Evolutionary conservation across 768 basidiomycete genomes (phyloP).

Genomic region (Leccinum rimulosum): DNA sequence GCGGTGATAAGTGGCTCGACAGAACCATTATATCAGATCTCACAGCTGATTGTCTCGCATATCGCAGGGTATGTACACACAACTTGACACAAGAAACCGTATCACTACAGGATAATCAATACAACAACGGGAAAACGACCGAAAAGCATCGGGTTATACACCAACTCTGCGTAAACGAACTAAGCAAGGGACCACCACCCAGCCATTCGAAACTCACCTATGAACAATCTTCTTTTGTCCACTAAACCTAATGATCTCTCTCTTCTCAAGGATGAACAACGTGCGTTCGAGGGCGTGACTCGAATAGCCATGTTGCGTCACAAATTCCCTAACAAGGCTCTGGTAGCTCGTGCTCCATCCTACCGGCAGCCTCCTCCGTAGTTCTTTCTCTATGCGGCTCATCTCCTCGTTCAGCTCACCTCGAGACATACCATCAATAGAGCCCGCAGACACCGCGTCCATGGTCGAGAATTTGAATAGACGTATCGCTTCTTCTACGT

Average conservation of each 20-base stretch:
- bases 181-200: not conserved
- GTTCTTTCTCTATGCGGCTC: conserved; percentile 82
- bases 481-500: conserved; percentile 97
- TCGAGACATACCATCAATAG: conserved; percentile 88
- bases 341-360: conserved; percentile 98
- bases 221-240: conserved; percentile 57
- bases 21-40: not conserved
- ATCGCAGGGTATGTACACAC: not conserved
- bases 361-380: conserved; percentile 78
- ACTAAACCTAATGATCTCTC: conserved; percentile 86
- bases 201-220: conserved; percentile 29
- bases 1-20: conserved; percentile 17
- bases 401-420: conserved; percentile 94
- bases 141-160: conserved; percentile 14
- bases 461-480: conserved; percentile 99
- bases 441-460: conserved; percentile 96
- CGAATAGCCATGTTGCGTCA: conserved; percentile 87
- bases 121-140: not conserved
- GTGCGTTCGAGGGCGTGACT: conserved; percentile 90
- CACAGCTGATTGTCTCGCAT: not conserved
- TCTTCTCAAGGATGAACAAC: conserved; percentile 89
- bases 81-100: not conserved
- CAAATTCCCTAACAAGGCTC: conserved; percentile 89
- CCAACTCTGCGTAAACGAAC: conserved; percentile 27
- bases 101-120: conserved; percentile 2